phyloP scores from a whole-genome alignment of 2,329 filamentous ascomycete species.

The Apiospora koreana region DNA sequence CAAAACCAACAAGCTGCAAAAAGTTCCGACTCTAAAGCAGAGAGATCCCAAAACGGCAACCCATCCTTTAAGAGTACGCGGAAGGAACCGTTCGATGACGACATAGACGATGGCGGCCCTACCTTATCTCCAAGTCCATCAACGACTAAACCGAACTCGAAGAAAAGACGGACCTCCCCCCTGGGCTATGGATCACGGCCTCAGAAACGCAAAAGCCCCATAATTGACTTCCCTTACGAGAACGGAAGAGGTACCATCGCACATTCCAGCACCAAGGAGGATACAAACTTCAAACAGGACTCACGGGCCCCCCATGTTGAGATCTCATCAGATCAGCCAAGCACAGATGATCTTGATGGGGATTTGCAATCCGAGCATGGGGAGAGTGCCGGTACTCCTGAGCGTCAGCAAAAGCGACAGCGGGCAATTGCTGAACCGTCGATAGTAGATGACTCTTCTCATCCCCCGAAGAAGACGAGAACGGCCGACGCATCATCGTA shows the following conservation, averaged over 20 bases:
- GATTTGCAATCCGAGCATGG: background rate
- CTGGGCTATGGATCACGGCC: background rate
- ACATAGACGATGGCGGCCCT: background rate
- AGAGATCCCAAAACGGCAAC: background rate
- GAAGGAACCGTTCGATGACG: background rate
- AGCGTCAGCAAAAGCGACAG: background rate
- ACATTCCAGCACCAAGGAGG: background rate
- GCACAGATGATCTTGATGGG: background rate
- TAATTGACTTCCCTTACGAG: too few species aligned
- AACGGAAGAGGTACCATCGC: background rate
- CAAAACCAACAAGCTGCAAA: background rate
- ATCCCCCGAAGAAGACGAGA: background rate
- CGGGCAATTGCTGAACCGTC: background rate
- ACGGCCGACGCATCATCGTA: background rate
- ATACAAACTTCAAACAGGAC: background rate
- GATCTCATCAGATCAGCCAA: background rate
- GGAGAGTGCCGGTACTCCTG: background rate
- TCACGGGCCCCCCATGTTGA: background rate
- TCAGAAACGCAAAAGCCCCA: too few species aligned
- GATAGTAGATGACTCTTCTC: background rate
- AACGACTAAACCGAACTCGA: background rate
- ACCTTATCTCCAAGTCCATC: background rate
- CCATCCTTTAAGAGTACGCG: background rate
- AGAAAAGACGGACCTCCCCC: background rate
- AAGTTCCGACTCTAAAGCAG: background rate